Percentiles rank a stretch among this genome's conserved stretches.
phyloP scores from a whole-genome alignment of 768 basidiomycete genomes.

The Tulasnella calospora region DNA sequence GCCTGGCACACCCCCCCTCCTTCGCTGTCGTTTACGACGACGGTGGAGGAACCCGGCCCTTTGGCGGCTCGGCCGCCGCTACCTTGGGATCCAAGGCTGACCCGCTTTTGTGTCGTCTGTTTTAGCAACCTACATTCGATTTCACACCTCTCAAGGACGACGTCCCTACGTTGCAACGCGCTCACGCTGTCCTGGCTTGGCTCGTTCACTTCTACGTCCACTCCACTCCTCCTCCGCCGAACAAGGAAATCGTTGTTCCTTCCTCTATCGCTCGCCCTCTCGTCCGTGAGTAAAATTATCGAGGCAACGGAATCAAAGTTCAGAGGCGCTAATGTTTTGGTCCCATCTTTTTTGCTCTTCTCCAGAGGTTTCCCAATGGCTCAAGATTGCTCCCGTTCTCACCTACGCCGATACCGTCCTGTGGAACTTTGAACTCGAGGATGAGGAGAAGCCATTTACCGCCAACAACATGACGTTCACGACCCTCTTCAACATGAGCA shows the following conservation, averaged over 20 bases:
- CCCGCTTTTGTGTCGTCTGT: not conserved
- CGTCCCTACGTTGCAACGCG: slow-evolving; percentile 20
- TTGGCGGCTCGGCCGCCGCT: not conserved
- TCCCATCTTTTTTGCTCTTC: not conserved
- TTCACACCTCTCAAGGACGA: slow-evolving; percentile 21
- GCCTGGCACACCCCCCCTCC: not conserved
- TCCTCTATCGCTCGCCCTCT: slow-evolving; percentile 67
- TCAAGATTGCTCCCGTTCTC: slow-evolving; percentile 79
- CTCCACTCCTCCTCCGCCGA: slow-evolving; percentile 33
- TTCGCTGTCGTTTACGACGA: not conserved
- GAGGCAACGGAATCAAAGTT: not conserved
- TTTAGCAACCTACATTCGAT: slow-evolving; percentile 26
- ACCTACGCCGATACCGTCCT: slow-evolving; percentile 91
- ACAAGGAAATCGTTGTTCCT: slow-evolving; percentile 57
- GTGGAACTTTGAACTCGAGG: slow-evolving; percentile 36
- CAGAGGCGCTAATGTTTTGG: slow-evolving; percentile 1
- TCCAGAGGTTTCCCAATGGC: slow-evolving; percentile 51
- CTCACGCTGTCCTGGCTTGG: slow-evolving; percentile 28
- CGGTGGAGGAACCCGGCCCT: not conserved
- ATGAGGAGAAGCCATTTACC: slow-evolving; percentile 18
- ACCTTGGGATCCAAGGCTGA: not conserved
- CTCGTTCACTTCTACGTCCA: slow-evolving; percentile 30
- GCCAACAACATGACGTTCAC: slow-evolving; percentile 26
- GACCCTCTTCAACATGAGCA: slow-evolving; percentile 57
- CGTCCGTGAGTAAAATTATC: slow-evolving; percentile 37